Percentiles rank a stretch among this genome's conserved stretches.
Conservation (phyloP, 768 basidiomycete genomes). For the Amanita thiersii region DNA sequence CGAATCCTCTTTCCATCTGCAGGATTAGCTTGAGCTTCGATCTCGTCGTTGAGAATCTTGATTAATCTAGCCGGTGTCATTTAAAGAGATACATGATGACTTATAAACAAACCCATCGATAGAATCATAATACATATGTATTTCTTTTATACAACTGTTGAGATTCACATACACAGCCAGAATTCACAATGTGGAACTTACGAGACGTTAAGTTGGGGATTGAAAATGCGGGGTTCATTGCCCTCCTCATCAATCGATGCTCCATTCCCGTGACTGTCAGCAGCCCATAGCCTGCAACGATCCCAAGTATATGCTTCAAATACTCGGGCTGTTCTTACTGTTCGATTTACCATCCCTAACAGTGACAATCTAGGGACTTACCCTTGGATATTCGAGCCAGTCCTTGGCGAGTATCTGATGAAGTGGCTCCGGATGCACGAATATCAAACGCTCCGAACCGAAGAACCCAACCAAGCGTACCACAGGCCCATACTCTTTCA, state of each 20-base stretch:
- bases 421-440: conserved; percentile 35
- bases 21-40: conserved; percentile 15
- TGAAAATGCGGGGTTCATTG: conserved; percentile 46
- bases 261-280: conserved; percentile 40
- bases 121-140: conserved; percentile 34
- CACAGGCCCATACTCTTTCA: conserved; percentile 34
- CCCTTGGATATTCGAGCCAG: conserved; percentile 38
- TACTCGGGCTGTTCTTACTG: conserved; percentile 27
- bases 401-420: conserved; percentile 34
- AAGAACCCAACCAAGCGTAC: conserved; percentile 37
- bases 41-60: conserved; percentile 21
- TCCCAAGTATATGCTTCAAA: conserved; percentile 31
- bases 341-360: background rate
- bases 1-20: conserved; percentile 21
- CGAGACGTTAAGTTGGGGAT: conserved; percentile 33
- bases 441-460: conserved; percentile 36
- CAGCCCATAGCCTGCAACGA: conserved; percentile 36
- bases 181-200: conserved; percentile 12
- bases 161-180: background rate
- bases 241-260: conserved; percentile 41
- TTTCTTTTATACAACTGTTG: conserved; percentile 17
- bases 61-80: conserved; percentile 20
- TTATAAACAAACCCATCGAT: conserved; percentile 24
- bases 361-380: conserved; percentile 12
- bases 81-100: background rate